phyloP scores from a whole-genome alignment of 257 asterid genomes.

The Capsicum chinense region DNA sequence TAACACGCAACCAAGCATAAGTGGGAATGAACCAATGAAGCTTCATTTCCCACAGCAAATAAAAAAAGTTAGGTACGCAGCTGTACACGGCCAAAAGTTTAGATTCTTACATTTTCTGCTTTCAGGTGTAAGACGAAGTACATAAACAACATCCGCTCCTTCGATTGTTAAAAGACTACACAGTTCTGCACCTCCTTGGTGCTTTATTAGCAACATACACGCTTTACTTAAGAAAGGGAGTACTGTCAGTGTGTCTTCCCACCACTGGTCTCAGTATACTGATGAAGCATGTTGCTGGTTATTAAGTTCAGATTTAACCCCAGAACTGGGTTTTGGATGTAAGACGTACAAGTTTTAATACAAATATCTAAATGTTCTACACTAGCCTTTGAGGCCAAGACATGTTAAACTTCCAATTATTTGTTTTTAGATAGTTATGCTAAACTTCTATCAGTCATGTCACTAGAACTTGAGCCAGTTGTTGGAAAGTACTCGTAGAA shows the following conservation, averaged over 20 bases:
- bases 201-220: not conserved
- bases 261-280: too few species aligned
- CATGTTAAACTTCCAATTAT: not conserved
- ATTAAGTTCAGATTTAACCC: too few species aligned
- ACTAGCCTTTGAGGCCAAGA: too few species aligned
- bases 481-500: not conserved
- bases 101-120: not conserved
- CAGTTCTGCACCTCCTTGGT: not conserved
- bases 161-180: not conserved
- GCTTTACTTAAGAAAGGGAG: not conserved
- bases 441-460: not conserved
- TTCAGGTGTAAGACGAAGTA: not conserved
- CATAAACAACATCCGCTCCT: not conserved
- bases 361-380: too few species aligned
- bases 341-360: too few species aligned
- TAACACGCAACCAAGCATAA: too few species aligned
- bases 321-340: too few species aligned
- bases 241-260: not conserved
- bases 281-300: too few species aligned
- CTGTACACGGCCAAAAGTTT: not conserved
- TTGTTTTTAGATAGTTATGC: not conserved
- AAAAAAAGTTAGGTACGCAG: too few species aligned
- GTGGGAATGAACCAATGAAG: too few species aligned
- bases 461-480: not conserved
- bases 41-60: too few species aligned